These are phyloP conservation scores for Dictyostelium purpureum DNA, from an alignment of 78 protist genomes.

Conservation along the genomic window DNA sequence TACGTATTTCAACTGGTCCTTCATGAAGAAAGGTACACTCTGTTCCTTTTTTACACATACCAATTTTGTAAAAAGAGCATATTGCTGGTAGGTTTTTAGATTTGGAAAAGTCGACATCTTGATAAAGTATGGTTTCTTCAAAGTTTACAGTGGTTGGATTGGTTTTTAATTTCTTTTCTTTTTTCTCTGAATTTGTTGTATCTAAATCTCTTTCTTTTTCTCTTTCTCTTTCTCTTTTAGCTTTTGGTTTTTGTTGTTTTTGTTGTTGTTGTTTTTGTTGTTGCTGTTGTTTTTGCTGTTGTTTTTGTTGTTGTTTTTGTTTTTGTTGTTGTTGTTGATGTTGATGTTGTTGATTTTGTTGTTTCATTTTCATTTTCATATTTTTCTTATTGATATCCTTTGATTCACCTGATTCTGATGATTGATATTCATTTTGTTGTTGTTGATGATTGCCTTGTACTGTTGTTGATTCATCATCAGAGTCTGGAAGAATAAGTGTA, in stretches of 20 bases:
- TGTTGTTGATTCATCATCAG: not conserved
- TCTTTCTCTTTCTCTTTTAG: constrained; percentile 2
- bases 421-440: not conserved
- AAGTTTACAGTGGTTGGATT: not conserved
- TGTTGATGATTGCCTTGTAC: not conserved
- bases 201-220: constrained; percentile 4
- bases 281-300: not conserved
- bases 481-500: not conserved
- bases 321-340: not conserved
- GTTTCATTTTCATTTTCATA: not conserved
- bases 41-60: constrained; percentile 67
- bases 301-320: not conserved
- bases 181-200: not conserved
- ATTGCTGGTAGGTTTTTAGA: not conserved
- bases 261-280: not conserved
- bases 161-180: not conserved
- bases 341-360: not conserved
- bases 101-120: constrained; percentile 41
- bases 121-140: constrained; percentile 1
- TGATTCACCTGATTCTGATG: not conserved
- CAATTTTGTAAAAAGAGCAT: constrained; percentile 43
- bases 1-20: constrained; percentile 47
- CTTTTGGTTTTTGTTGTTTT: not conserved
- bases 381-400: too few relatives aligned
- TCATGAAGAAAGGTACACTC: constrained; percentile 66